Evolutionary conservation across 2,329 filamentous ascomycete genomes (phyloP).

Genomic region (Alternaria arbusti): DNA sequence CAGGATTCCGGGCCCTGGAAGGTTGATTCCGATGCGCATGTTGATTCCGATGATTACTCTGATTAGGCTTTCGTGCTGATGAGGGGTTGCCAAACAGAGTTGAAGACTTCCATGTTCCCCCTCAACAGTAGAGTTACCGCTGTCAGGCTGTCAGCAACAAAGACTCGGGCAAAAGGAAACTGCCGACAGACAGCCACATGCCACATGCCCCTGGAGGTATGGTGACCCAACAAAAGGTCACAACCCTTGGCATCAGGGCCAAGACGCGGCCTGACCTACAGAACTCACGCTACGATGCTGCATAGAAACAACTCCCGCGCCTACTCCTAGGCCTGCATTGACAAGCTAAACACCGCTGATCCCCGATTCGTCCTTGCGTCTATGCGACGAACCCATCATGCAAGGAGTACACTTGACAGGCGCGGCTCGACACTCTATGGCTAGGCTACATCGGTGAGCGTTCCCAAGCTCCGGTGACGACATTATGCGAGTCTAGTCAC

Average conservation of each 20-base stretch:
- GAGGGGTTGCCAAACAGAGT: not conserved
- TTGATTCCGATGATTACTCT: not conserved
- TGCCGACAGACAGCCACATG: not conserved
- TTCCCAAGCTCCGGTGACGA: constrained; percentile 10
- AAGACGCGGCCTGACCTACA: not conserved
- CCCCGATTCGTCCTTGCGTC: constrained; percentile 8
- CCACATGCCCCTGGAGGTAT: not conserved
- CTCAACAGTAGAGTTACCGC: not conserved
- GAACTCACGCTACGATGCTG: not conserved
- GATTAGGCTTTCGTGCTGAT: not conserved
- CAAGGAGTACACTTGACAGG: constrained; percentile 4
- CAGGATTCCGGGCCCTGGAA: not conserved
- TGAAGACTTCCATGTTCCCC: not conserved
- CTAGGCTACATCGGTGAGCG: not conserved
- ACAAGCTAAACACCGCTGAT: not conserved
- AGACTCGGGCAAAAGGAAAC: constrained; percentile 1
- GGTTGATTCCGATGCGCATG: not conserved
- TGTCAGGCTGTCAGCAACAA: constrained; percentile 2
- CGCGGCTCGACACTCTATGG: not conserved
- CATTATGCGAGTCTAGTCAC: constrained; percentile 13
- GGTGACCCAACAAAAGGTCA: not conserved
- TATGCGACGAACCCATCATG: not conserved
- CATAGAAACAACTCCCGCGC: not conserved
- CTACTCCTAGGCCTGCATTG: not conserved
- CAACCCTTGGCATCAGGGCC: not conserved